Evolutionary conservation across 805 yeast species (phyloP), one percentile per base, ranked within the genome.

Genomic region (Cyberlindnera sargentensis): DNA sequence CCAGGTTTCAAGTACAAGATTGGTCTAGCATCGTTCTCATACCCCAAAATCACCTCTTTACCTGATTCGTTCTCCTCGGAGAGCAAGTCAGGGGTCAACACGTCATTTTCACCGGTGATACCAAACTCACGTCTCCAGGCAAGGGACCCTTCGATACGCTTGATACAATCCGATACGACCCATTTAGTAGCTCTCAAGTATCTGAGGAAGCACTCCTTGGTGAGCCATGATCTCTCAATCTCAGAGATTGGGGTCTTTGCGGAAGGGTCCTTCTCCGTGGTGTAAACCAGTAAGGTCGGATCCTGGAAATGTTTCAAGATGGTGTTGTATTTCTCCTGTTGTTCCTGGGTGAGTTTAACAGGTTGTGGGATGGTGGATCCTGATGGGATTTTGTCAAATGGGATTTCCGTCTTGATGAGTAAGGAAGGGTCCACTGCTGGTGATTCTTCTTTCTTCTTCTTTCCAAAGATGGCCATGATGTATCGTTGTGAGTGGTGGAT

Each of bases 41-140:
- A 93, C 24, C 99, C 99, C 38, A 93, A 67, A 41, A 91, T 81
- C 25, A 91, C 83, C 64, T 91, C 88, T 63, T 93, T 93, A 44
- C 99, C 99, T 0, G 95, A 82, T 60, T 80, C 90, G 62, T 86
- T 84, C 66, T 93, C 97, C 2, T 65, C 72, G 0, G 76, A 62
- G 10, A 77, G 73, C 23, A 73, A 54, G 6, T 75, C 78, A 3
- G 82, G 72, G 26, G 76, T 80, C 31, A 83, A 69, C n/a, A 47
- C 55, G 49, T 75, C 76, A 44, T 72, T 80, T 47, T 71, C 77
- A 24, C 62, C 74, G 35, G 72, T 63, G 31, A 84, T 81, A 25
- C 97, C 97, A 60, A 89, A 90, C 52, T 85, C 91, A 53, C 97
- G 79, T 68, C 99, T 79, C 99, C 99, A 93, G 3, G 86, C 81